phyloP scores from a whole-genome alignment of 306 rosid species.

The barrel medic (Medicago truncatula) region DNA sequence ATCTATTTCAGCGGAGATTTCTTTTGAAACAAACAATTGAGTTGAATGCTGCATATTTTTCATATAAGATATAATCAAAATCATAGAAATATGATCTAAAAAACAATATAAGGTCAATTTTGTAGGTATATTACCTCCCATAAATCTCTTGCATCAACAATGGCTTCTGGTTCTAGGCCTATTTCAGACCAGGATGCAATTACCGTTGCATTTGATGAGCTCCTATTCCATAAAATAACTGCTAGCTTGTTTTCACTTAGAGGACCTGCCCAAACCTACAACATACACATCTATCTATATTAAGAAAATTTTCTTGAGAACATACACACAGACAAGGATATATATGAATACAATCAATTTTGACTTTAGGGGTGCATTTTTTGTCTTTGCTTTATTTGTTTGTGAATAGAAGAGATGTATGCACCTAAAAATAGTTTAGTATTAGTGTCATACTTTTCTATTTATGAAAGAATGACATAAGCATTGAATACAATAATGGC shows the following conservation, averaged over 20 bases:
- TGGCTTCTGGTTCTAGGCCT: conserved; percentile 49
- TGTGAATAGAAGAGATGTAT: too few relatives aligned
- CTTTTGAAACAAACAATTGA: conserved; percentile 30
- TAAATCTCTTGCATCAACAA: conserved; percentile 58
- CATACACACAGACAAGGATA: too few relatives aligned
- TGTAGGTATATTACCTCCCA: conserved; percentile 51
- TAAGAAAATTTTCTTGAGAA: too few relatives aligned
- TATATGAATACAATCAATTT: too few relatives aligned
- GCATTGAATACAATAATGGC: too few relatives aligned
- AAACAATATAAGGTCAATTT: not conserved
- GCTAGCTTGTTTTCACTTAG: conserved; percentile 54
- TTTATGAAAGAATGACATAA: not conserved
- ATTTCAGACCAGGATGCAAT: conserved; percentile 66
- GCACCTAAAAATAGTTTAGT: not conserved
- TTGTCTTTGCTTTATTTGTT: not conserved
- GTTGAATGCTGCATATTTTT: conserved; percentile 59
- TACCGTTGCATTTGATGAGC: conserved; percentile 53
- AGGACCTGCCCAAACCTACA: conserved; percentile 72
- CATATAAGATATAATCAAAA: not conserved
- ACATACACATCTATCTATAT: not conserved
- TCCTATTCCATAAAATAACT: conserved; percentile 68
- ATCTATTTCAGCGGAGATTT: conserved; percentile 50
- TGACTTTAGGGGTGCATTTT: not conserved
- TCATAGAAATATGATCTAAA: not conserved
- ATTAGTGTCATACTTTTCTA: not conserved